Percentiles rank a stretch among this genome's conserved stretches.
phyloP scores from a whole-genome alignment of 352 stramenopile genomes.

The Phytophthora hybrid region DNA sequence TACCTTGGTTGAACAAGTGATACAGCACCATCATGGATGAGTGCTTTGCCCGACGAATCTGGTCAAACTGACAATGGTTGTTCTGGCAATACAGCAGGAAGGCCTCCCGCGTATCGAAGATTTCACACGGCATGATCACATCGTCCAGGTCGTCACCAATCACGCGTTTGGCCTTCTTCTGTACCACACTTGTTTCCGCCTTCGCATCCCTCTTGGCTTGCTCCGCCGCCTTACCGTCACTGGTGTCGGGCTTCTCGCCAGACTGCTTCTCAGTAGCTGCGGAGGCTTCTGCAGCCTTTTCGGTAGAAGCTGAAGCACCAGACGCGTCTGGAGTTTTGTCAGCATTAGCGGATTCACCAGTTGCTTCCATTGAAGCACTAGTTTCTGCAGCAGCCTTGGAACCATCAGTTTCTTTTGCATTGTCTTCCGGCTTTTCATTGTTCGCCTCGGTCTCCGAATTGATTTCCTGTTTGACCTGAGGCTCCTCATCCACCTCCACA shows the following conservation, averaged over 20 bases:
- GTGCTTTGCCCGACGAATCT: slow-evolving; percentile 85
- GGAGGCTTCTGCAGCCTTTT: slow-evolving; percentile 8
- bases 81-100: slow-evolving; percentile 92
- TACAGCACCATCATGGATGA: slow-evolving; percentile 90
- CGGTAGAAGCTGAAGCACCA: background rate
- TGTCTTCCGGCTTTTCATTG: slow-evolving; percentile 21
- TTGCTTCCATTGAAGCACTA: slow-evolving; percentile 10
- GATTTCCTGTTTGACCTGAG: slow-evolving; percentile 15
- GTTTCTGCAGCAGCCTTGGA: slow-evolving; percentile 4
- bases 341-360: slow-evolving; percentile 23
- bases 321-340: slow-evolving; percentile 19
- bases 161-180: slow-evolving; percentile 40
- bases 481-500: slow-evolving; percentile 37
- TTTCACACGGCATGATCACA: slow-evolving; percentile 98
- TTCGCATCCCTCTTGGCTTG: slow-evolving; percentile 36
- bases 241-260: slow-evolving; percentile 12
- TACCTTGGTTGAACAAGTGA: slow-evolving; percentile 94
- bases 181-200: slow-evolving; percentile 21
- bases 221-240: slow-evolving; percentile 40
- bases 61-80: slow-evolving; percentile 88
- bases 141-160: slow-evolving; percentile 82
- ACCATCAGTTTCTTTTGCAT: slow-evolving; percentile 27
- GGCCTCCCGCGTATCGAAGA: slow-evolving; percentile 94
- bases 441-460: slow-evolving; percentile 26
- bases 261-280: slow-evolving; percentile 39